phyloP scores from a whole-genome alignment of 129 eudicot genomes.

The Logfia minima region DNA sequence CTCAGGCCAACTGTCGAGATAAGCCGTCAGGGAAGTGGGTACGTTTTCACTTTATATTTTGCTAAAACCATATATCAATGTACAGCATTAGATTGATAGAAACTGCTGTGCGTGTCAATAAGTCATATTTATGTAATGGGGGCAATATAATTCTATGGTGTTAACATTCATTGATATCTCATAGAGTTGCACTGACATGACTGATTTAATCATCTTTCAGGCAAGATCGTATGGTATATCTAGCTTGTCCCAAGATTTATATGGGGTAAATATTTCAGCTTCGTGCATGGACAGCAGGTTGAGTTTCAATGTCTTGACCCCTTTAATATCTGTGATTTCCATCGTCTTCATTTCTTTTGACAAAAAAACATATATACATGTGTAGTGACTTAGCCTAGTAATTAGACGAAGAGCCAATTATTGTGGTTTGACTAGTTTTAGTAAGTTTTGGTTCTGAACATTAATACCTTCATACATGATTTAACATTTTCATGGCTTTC shows the following conservation, averaged over 20 bases:
- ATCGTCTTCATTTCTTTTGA: neutral
- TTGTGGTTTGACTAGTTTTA: neutral
- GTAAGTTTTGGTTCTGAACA: neutral
- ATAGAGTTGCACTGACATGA: neutral
- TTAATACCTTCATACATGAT: neutral
- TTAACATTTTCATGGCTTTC: neutral
- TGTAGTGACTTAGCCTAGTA: neutral
- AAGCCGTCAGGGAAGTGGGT: conserved; percentile 39
- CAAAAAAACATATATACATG: neutral
- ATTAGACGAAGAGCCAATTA: neutral
- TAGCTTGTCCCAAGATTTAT: conserved; percentile 85
- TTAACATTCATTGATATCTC: neutral
- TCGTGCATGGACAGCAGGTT: conserved; percentile 95
- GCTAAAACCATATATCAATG: conserved; percentile 12
- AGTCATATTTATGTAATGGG: neutral
- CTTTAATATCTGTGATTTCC: neutral
- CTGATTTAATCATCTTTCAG: conserved; percentile 36
- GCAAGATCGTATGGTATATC: conserved; percentile 79
- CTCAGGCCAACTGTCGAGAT: conserved; percentile 51
- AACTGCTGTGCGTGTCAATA: neutral
- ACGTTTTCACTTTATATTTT: neutral
- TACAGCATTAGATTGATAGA: neutral
- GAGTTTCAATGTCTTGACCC: neutral
- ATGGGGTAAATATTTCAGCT: conserved; percentile 76
- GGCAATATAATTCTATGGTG: neutral